Base-by-base conservation (phyloP, 371 early-diverging fungal genomes). In the Mucor saturninus region DNA sequence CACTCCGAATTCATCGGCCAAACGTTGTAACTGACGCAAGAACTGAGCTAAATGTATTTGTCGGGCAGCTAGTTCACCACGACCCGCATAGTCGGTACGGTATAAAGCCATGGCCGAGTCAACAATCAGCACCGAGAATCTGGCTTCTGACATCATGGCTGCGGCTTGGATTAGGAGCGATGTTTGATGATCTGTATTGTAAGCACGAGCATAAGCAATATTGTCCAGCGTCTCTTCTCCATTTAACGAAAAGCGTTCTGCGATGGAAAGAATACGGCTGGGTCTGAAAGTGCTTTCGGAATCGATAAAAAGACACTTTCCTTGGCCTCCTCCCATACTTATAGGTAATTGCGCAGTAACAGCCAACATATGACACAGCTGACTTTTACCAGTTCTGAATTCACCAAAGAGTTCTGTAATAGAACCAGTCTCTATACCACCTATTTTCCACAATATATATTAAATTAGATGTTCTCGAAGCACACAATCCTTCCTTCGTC, bases 331-430 rank as follows among this genome's bases (percentile, higher is more conserved):
- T 14, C 97, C 97, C 83, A 87, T 83, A 38, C 89, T 85, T 21
- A 77, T 68, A 2, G 93, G 93, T 15, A 99, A 83, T 88, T 99
- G 99, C 67, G 96, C 96, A 15, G 98, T 96, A 21, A 99, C 99
- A 2, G 99, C 96, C 15, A 99, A 77, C 61, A 95, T 99, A 72
- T 99, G 99, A 77, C 99, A 99, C 15, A 99, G 62, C 78, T 99
- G 99, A 62, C 96, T 95, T 81, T 99, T 99, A 69, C 99, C 99
- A 2, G 99, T 99, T 68, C 99, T 86, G 76, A 99, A 99, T 79
- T 99, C 99, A 29, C 99, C 99, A 91, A 99, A 99, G 3, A 99
- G 83, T 74, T 99, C 99, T 15, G 99, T 99, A 59, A 99, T 99
- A 5, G 93, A 88, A 2, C 99, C 99, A 4, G 99, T 97, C 74